Conservation (phyloP, 805 yeast species). For the Wickerhamiella galacta region DNA sequence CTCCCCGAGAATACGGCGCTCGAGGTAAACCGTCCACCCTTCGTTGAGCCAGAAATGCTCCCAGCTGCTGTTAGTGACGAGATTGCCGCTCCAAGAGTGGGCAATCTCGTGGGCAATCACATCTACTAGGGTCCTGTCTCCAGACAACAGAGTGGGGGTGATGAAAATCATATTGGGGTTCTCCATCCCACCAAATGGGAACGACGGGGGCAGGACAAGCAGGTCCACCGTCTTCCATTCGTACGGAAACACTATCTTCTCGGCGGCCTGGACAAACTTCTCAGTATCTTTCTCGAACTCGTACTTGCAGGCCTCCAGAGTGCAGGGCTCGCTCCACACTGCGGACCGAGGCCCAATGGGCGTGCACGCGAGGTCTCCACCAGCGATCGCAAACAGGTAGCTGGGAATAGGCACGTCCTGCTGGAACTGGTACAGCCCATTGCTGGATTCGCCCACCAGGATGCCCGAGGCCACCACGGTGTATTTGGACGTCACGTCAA, state of each 20-base stretch:
- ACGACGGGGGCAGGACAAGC: slow-evolving; percentile 56
- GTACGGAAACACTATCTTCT: slow-evolving; percentile 54
- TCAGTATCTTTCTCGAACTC: slow-evolving; percentile 70
- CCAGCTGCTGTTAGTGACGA: slow-evolving; percentile 83
- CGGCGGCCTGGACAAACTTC: slow-evolving; percentile 62
- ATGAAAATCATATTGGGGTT: slow-evolving; percentile 83
- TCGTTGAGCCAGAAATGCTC: slow-evolving; percentile 90
- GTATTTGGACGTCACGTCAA: slow-evolving; percentile 42
- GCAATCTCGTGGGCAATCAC: slow-evolving; percentile 89
- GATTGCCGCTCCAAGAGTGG: slow-evolving; percentile 84
- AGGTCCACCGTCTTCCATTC: slow-evolving; percentile 79
- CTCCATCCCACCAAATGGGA: slow-evolving; percentile 92
- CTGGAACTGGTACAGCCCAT: slow-evolving; percentile 31
- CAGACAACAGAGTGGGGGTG: slow-evolving; percentile 73
- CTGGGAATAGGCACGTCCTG: slow-evolving; percentile 79
- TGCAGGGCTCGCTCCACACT: slow-evolving; percentile 62
- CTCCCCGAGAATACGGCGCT: slow-evolving; percentile 62
- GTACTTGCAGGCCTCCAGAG: slow-evolving; percentile 49
- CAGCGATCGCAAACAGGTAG: slow-evolving; percentile 67
- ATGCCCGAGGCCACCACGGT: slow-evolving; percentile 66
- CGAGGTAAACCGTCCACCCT: slow-evolving; percentile 91
- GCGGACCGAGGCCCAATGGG: slow-evolving; percentile 74
- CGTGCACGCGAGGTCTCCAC: slow-evolving; percentile 56
- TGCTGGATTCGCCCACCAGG: slow-evolving; percentile 17
- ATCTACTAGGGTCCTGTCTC: slow-evolving; percentile 71